Percentiles rank a stretch among this genome's conserved stretches.
Conservation (phyloP, 305 asterid genomes). For the Fraxinus platypoda region DNA sequence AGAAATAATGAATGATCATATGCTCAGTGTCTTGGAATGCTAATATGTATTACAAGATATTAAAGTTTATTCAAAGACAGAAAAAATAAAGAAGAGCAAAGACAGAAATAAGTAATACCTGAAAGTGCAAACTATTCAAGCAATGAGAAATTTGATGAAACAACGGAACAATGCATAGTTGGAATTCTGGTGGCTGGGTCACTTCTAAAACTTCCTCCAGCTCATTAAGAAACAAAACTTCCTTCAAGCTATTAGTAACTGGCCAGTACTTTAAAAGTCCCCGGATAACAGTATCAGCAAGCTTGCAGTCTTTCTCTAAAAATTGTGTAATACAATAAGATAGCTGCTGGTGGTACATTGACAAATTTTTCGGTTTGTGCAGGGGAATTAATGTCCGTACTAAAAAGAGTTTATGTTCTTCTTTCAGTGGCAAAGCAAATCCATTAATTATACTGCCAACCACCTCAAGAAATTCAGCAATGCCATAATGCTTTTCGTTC, state of each 20-base stretch:
- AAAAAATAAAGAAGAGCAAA: neutral
- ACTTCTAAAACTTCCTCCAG: slow-evolving; percentile 82
- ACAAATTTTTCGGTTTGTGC: slow-evolving; percentile 77
- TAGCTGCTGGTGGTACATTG: slow-evolving; percentile 82
- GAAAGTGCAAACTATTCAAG: slow-evolving; percentile 76
- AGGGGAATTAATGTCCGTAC: slow-evolving; percentile 69
- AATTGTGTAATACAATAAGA: slow-evolving; percentile 72
- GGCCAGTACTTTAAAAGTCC: slow-evolving; percentile 85
- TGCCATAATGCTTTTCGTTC: slow-evolving; percentile 75
- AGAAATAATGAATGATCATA: neutral
- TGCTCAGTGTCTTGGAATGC: neutral
- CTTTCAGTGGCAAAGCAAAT: slow-evolving; percentile 78
- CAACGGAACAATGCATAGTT: slow-evolving; percentile 77
- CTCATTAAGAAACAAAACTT: slow-evolving; percentile 80
- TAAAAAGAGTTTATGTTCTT: slow-evolving; percentile 78
- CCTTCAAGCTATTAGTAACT: slow-evolving; percentile 74
- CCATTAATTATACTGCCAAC: slow-evolving; percentile 83
- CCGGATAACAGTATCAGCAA: slow-evolving; percentile 70
- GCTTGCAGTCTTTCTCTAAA: slow-evolving; percentile 82
- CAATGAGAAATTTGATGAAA: slow-evolving; percentile 67
- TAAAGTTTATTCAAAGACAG: neutral
- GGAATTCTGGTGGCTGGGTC: slow-evolving; percentile 70
- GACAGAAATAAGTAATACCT: slow-evolving; percentile 42
- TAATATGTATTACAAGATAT: neutral
- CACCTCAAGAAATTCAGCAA: slow-evolving; percentile 75